Evolutionary conservation across 495 filamentous ascomycete genomes (phyloP).

Genomic region (Aspergillus bridgeri): DNA sequence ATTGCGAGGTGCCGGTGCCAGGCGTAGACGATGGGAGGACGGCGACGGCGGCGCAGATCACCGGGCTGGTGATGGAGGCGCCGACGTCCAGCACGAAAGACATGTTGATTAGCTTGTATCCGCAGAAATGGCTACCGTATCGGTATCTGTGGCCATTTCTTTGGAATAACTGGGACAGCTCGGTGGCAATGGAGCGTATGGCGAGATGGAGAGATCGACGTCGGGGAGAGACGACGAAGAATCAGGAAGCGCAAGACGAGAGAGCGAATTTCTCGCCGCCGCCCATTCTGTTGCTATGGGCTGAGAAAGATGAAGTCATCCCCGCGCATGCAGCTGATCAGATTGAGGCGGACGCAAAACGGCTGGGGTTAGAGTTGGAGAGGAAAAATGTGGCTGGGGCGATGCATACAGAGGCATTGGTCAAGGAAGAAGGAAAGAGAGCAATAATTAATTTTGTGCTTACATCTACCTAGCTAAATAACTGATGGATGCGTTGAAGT

Average conservation of each 20-base stretch:
- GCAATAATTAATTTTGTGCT: slow-evolving; percentile 38
- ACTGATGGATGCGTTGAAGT: neutral
- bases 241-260: neutral
- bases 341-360: slow-evolving; percentile 36
- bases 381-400: slow-evolving; percentile 41
- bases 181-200: slow-evolving; percentile 31
- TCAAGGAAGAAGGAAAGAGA: slow-evolving; percentile 38
- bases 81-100: slow-evolving; percentile 69
- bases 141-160: slow-evolving; percentile 55
- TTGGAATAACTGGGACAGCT: slow-evolving; percentile 52
- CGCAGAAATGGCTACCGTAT: slow-evolving; percentile 81
- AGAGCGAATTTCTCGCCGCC: slow-evolving; percentile 11
- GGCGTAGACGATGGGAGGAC: neutral
- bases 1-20: slow-evolving; percentile 12
- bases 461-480: neutral
- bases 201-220: slow-evolving; percentile 21
- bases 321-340: slow-evolving; percentile 52
- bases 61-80: slow-evolving; percentile 67
- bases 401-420: slow-evolving; percentile 50
- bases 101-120: slow-evolving; percentile 73
- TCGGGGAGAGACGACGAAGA: neutral
- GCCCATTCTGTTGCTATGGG: slow-evolving; percentile 57
- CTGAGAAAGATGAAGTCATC: slow-evolving; percentile 66
- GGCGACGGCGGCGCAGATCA: slow-evolving; percentile 31
- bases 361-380: slow-evolving; percentile 29